Base-by-base conservation (phyloP, 129 eudicot species). In the Cynara cardunculus region DNA sequence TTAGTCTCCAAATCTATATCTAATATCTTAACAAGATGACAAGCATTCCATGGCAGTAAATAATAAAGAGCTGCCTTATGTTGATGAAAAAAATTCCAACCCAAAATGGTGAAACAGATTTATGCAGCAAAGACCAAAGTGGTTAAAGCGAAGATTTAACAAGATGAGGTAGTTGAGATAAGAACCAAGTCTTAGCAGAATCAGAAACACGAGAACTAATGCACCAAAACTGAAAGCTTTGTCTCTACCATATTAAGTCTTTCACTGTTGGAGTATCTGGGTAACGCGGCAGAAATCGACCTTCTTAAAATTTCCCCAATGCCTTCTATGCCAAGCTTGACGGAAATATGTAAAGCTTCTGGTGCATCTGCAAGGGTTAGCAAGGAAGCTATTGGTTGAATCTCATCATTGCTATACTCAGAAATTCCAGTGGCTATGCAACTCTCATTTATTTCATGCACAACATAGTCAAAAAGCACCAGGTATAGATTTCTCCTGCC, bases 341-440 rank as follows among this genome's bases (percentile, higher is more conserved):
- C 93, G 73, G 99, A 92, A 67, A 92, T 90, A 86, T 92, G 94
- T 70, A 95, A 85, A 30, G 99, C 99, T 89, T 95, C 99, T 34
- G 99, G 94, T 65, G 97, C 99, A 82, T 95, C 96, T 68, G 97
- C 97, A 62, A 88, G 97, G 75, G 85, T 86, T n/a, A 95, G 95
- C 84, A 90, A 85, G 27, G 93, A 86, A 28, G 95, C 97, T 83
- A 95, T 83, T 30, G 96, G 89, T 83, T 82, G 97, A 81, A 91
- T 87, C 79, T 95, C 99, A 72, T 88, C 97, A 82, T 87, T 91
- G 62, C 89, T 87, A 37, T 92, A 90, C 86, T 92, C 99, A 18
- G 94, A 86, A 73, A 83, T 85, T 78, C 99, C 99, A 76, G 78
- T 73, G 74, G 89, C 84, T 73, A 82, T 67, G 84, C 95, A 92